Percentiles rank a stretch among this genome's conserved stretches.
Conservation (phyloP, 2,329 filamentous ascomycete species). For the Phyllosticta ampelicida region DNA sequence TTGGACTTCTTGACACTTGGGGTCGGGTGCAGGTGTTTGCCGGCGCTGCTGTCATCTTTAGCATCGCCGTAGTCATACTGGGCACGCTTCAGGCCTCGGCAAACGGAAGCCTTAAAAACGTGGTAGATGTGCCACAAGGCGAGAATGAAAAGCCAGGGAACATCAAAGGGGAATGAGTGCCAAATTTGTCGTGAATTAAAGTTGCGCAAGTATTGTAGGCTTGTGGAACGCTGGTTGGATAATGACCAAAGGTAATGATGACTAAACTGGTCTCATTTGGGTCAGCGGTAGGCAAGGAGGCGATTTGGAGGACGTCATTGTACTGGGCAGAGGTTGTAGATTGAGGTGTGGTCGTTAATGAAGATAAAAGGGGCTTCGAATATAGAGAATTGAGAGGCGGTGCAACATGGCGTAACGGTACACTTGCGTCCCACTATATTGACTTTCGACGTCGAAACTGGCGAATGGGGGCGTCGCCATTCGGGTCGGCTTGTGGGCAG, state of each 20-base stretch:
- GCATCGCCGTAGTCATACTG: not conserved
- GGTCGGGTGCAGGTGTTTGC: constrained; percentile 61
- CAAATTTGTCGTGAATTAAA: no score
- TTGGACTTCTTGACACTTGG: constrained; percentile 53
- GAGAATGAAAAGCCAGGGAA: not conserved
- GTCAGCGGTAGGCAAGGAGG: not conserved
- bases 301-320: not conserved
- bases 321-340: not conserved
- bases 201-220: no score
- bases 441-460: not conserved
- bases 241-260: no score
- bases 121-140: not conserved
- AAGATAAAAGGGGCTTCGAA: not conserved
- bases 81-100: not conserved
- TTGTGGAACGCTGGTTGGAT: no score
- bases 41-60: constrained; percentile 12
- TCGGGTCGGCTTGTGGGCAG: not conserved
- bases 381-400: not conserved
- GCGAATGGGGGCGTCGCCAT: not conserved
- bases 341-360: not conserved
- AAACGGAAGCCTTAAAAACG: not conserved
- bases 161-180: not conserved
- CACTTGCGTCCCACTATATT: not conserved
- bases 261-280: no score
- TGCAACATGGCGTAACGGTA: not conserved